Evolutionary conservation across 352 stramenopile species (phyloP), one percentile per base, ranked within the genome.

Genomic region (Globisporangium barbulae): DNA sequence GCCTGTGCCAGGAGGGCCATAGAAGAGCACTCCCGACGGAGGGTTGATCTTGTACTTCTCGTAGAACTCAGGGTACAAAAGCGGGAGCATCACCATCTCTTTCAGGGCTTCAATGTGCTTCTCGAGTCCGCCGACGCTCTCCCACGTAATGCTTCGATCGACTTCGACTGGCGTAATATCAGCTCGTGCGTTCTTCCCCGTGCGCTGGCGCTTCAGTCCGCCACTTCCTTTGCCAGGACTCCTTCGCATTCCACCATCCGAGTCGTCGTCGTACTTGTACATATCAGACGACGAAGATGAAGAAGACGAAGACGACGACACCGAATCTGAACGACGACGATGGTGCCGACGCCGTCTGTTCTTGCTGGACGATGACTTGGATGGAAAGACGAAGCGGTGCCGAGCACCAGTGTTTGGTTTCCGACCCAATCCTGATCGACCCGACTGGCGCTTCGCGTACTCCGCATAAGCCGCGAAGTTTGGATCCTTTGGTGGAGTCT

Each of bases 1-100:
- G 21, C 93, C 93, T 5, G 92, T 98, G n/a, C 91, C 91, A 28
- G 92, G 92, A 19, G 92, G 92, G 0, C 92, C 91, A 64, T 95
- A 94, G 65, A 97, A 97, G 6, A 97, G 65, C 10, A 97, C 90
- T 31, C 90, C 90, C 0, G 87, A 93, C 22, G 89, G 89, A 39
- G 90, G 90, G 1, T 76, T 72, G 37, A 97, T 72, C 28, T 83
- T 90, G 68, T 96, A 97, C 71, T 96, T 93, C 44, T 91, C 74
- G 58, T 97, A 98, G 61, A 97, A 92, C 68, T 98, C 91, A 0
- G 93, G 93, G 61, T 98, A 98, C 33, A 98, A 59, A 50, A 98
- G 64, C 8, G 93, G 93, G 15, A 98, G 78, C 76, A 97, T 83
- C 10, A 98, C 88, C 93, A 98, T 98, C 75, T 98, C 93, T 67